Conservation (phyloP, 768 basidiomycete species). For the Daedaleopsis nitida region DNA sequence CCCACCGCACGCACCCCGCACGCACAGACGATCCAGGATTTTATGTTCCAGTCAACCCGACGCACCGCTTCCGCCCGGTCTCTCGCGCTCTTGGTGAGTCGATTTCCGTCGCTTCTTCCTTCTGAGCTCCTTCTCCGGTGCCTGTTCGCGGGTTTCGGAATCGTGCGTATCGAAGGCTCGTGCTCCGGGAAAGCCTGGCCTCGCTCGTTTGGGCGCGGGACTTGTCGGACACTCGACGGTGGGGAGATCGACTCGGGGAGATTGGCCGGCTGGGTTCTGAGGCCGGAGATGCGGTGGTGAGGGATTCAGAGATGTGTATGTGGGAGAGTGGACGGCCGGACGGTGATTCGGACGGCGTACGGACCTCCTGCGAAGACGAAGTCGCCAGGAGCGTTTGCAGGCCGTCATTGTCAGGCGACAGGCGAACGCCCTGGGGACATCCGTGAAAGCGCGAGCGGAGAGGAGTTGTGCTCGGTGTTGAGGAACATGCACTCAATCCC, state of each 20-base stretch:
- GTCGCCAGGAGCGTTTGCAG: neutral
- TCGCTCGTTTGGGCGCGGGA: neutral
- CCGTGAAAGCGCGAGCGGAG: too few relatives aligned
- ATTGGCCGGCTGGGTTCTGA: neutral
- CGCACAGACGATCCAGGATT: slow-evolving; percentile 7
- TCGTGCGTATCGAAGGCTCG: neutral
- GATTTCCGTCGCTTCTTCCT: neutral
- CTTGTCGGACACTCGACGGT: neutral
- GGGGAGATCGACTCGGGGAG: neutral
- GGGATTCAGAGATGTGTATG: neutral
- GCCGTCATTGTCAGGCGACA: neutral
- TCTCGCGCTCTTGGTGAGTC: slow-evolving; percentile 17
- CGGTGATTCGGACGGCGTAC: neutral
- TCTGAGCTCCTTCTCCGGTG: too few relatives aligned
- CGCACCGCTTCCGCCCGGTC: slow-evolving; percentile 16
- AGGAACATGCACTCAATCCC: neutral
- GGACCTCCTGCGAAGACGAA: neutral
- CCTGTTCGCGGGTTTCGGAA: neutral
- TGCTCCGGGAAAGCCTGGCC: neutral
- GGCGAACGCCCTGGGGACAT: neutral
- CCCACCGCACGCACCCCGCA: neutral
- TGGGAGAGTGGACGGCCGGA: neutral
- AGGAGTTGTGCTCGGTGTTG: neutral
- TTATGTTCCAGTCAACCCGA: slow-evolving; percentile 21
- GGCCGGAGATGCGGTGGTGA: neutral